These are phyloP conservation scores for Papiliotrema nemorosa DNA, from an alignment of 1,284 basidiomycete genomes.

Conservation along the genomic window DNA sequence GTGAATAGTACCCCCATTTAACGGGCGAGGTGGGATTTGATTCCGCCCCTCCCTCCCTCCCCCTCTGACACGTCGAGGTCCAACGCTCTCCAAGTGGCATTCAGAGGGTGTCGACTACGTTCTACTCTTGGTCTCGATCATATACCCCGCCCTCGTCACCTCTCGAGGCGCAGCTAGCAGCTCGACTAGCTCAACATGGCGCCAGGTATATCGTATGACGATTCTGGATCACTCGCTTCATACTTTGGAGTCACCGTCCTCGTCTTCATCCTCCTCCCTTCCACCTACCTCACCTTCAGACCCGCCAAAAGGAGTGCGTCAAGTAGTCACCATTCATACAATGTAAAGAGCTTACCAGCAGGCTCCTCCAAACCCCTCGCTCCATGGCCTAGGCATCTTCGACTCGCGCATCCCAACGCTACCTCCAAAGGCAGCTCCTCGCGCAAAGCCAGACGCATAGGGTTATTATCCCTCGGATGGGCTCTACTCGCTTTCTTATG, in stretches of 20 bases:
- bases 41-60: too few species aligned
- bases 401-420: slow-evolving; percentile 3
- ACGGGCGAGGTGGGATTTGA: too few species aligned
- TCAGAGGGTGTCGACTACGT: too few species aligned
- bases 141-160: neutral
- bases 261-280: slow-evolving; percentile 70
- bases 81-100: too few species aligned
- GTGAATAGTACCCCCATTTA: too few species aligned
- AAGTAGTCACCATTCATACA: neutral
- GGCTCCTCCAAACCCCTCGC: slow-evolving; percentile 31
- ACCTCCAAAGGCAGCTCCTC: neutral
- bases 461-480: slow-evolving; percentile 72
- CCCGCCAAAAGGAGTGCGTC: slow-evolving; percentile 25
- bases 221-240: slow-evolving; percentile 79
- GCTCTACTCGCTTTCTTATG: slow-evolving; percentile 64
- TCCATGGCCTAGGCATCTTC: slow-evolving; percentile 22
- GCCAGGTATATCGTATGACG: slow-evolving; percentile 64
- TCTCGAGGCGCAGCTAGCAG: neutral
- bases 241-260: slow-evolving; percentile 87
- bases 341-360: slow-evolving; percentile 41
- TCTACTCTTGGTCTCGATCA: neutral
- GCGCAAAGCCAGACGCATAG: slow-evolving; percentile 48
- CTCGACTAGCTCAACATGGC: slow-evolving; percentile 21
- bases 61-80: too few species aligned
- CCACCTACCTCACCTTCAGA: slow-evolving; percentile 59